Conservation (phyloP, 768 basidiomycete genomes). For the Trichaptum fuscoviolaceum region DNA sequence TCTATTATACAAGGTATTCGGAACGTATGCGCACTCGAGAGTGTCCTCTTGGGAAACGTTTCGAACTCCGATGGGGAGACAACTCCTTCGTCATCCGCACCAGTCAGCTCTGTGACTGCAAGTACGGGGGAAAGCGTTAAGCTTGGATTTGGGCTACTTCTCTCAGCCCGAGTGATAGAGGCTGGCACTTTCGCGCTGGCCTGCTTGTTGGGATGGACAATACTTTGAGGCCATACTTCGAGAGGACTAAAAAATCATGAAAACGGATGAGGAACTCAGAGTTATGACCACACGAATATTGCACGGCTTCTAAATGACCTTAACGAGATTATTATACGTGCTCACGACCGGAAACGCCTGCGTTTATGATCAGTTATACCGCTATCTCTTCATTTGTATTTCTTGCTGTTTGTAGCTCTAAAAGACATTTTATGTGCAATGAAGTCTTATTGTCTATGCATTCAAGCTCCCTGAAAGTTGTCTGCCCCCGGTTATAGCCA, state of each 20-base stretch:
- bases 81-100: conserved; percentile 23
- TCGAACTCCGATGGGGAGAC: conserved; percentile 38
- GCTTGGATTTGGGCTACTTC: background rate
- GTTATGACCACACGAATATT: background rate
- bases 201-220: background rate
- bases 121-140: conserved; percentile 1
- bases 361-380: background rate
- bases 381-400: background rate
- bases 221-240: background rate
- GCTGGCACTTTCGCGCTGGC: background rate
- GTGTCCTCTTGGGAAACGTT: conserved; percentile 48
- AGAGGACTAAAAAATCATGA: background rate
- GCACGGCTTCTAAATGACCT: background rate
- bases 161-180: background rate
- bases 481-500: too few relatives aligned
- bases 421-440: too few relatives aligned
- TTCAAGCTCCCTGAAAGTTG: too few relatives aligned
- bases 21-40: conserved; percentile 45
- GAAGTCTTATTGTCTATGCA: too few relatives aligned
- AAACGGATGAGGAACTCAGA: background rate
- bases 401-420: background rate
- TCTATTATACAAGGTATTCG: conserved; percentile 44
- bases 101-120: conserved; percentile 22
- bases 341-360: background rate
- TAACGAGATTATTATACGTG: background rate